phyloP scores from a whole-genome alignment of 2,329 filamentous ascomycete species.

The Penicillium sp. region DNA sequence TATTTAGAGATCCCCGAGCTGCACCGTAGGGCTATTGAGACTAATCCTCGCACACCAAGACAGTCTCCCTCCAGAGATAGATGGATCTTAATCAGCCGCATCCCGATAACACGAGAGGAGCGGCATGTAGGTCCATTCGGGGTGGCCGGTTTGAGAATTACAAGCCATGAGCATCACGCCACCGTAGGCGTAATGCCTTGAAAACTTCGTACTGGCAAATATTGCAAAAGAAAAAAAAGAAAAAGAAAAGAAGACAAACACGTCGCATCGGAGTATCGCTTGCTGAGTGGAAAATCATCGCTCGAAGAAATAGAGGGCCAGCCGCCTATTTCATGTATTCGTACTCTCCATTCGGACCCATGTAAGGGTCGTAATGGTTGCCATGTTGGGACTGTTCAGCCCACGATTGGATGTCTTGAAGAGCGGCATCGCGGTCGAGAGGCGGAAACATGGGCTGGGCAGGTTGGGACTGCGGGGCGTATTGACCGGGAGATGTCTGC shows the following conservation, averaged over 20 bases:
- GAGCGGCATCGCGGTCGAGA: slow-evolving; percentile 9
- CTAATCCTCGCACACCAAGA: neutral
- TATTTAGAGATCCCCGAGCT: neutral
- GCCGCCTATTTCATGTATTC: slow-evolving; percentile 13
- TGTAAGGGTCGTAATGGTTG: neutral
- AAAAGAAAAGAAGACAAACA: neutral
- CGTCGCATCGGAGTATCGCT: neutral
- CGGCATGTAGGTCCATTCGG: neutral
- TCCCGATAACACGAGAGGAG: neutral
- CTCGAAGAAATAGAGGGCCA: neutral
- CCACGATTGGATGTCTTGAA: slow-evolving; percentile 18
- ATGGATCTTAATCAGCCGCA: neutral
- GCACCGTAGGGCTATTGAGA: neutral
- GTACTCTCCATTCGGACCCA: slow-evolving; percentile 16
- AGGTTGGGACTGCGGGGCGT: slow-evolving; percentile 4
- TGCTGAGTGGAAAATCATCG: neutral
- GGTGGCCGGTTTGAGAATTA: neutral
- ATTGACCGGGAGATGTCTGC: slow-evolving; percentile 5
- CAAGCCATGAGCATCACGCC: neutral
- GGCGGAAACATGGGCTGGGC: slow-evolving; percentile 20
- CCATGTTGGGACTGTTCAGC: slow-evolving; percentile 10
- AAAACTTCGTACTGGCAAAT: neutral
- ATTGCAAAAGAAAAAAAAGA: neutral
- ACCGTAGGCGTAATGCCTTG: neutral
- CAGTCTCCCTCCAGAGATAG: neutral